Percentiles rank a stretch among this genome's conserved stretches.
Conservation (phyloP, 768 basidiomycete species). For the Tylopilus vinaceipallidus region DNA sequence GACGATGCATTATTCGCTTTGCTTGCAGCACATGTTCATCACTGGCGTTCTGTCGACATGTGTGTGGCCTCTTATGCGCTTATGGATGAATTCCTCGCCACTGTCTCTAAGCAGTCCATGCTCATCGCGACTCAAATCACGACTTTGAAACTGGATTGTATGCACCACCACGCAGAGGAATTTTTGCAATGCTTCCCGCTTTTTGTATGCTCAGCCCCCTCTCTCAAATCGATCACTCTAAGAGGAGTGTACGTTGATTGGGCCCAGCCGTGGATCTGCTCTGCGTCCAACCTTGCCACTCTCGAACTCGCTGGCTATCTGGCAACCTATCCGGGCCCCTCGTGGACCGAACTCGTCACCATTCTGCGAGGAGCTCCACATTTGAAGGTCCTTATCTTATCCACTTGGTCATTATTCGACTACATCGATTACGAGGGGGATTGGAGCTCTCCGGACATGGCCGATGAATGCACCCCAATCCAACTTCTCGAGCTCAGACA, state of each 20-base stretch:
- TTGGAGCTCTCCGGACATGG: not conserved
- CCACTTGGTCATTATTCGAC: not conserved
- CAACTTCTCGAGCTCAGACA: not conserved
- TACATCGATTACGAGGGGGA: not conserved
- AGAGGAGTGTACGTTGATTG: not conserved
- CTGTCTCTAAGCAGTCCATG: not conserved
- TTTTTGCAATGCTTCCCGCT: too few relatives aligned
- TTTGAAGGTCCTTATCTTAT: not conserved
- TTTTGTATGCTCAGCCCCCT: not conserved
- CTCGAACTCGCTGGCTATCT: not conserved
- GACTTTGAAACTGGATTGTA: not conserved
- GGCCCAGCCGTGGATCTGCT: not conserved
- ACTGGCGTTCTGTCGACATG: not conserved
- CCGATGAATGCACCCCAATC: not conserved
- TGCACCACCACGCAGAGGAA: too few relatives aligned
- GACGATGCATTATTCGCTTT: not conserved
- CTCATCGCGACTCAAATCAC: not conserved
- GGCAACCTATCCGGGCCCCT: not conserved
- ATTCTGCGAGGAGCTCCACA: not conserved
- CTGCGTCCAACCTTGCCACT: not conserved
- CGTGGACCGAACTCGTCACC: not conserved
- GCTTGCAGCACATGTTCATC: not conserved
- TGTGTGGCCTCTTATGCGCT: too few relatives aligned
- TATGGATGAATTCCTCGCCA: too few relatives aligned
- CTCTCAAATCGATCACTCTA: not conserved